Conservation (phyloP, 495 filamentous ascomycete genomes). For the Copromyces sp. region DNA sequence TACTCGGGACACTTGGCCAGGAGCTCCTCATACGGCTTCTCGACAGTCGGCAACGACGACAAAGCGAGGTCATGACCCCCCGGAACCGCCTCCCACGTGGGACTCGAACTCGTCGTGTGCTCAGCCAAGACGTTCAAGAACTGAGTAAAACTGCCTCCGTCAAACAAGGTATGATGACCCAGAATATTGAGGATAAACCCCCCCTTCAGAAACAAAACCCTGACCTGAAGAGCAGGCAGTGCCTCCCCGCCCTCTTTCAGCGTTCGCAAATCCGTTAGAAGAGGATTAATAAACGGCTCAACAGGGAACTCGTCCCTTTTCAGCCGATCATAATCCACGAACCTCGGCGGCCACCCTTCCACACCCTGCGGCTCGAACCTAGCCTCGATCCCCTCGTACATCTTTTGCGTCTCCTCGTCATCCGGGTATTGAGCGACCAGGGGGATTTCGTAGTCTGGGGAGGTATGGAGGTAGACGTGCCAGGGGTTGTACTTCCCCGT, state of each 20-base stretch:
- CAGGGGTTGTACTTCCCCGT: constrained; percentile 4
- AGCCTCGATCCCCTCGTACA: not conserved
- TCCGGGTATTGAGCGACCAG: not conserved
- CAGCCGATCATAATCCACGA: constrained; percentile 9
- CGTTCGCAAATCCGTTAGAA: constrained; percentile 9
- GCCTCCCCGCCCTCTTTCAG: constrained; percentile 7
- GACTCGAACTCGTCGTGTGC: not conserved
- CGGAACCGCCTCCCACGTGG: not conserved
- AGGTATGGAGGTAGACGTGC: constrained; percentile 2
- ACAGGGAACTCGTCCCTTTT: constrained; percentile 21
- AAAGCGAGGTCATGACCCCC: not conserved
- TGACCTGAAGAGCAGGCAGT: constrained; percentile 20
- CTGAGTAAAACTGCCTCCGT: constrained; percentile 17
- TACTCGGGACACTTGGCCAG: not conserved
- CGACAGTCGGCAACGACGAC: not conserved
- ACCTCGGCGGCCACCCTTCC: not conserved
- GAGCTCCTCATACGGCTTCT: not conserved
- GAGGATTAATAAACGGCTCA: constrained; percentile 15
- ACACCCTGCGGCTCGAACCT: not conserved
- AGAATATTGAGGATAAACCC: constrained; percentile 23
- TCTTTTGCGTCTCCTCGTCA: not conserved
- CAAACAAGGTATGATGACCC: constrained; percentile 24
- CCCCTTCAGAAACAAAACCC: constrained; percentile 19
- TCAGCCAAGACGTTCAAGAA: not conserved
- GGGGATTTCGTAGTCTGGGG: not conserved